Conservation (phyloP, 257 asterid genomes). For the Rehmannia glutinosa region DNA sequence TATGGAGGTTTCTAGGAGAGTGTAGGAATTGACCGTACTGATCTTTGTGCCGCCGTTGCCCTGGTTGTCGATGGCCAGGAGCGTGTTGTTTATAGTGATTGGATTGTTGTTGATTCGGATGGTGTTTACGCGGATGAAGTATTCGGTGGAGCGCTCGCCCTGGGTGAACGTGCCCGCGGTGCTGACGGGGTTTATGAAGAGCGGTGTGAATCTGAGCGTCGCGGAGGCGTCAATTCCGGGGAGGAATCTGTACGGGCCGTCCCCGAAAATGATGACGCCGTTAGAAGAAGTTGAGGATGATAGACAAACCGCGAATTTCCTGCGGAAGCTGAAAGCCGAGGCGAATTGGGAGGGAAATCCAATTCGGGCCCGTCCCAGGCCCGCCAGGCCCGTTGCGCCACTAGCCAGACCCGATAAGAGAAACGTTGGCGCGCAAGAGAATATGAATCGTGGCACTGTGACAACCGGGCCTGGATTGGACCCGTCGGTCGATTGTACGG, state of each 20-base stretch:
- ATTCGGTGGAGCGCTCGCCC: slow-evolving; percentile 58
- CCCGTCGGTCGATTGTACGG: slow-evolving; percentile 41
- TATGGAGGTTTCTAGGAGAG: slow-evolving; percentile 45
- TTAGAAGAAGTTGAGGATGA: slow-evolving; percentile 23
- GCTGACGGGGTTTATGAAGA: slow-evolving; percentile 55
- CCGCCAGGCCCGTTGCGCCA: slow-evolving; percentile 46
- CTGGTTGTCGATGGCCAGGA: slow-evolving; percentile 35
- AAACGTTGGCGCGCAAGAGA: slow-evolving; percentile 37
- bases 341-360: slow-evolving; percentile 47
- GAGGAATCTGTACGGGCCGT: slow-evolving; percentile 50
- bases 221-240: slow-evolving; percentile 25
- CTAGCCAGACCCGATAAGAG: slow-evolving; percentile 43
- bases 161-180: slow-evolving; percentile 33
- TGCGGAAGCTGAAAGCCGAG: slow-evolving; percentile 48
- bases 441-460: slow-evolving; percentile 33
- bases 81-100: slow-evolving; percentile 31
- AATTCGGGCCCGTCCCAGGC: slow-evolving; percentile 45
- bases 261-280: slow-evolving; percentile 57
- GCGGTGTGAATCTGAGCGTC: slow-evolving; percentile 42
- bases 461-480: slow-evolving; percentile 34
- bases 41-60: slow-evolving; percentile 67
- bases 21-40: slow-evolving; percentile 57
- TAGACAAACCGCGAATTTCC: slow-evolving; percentile 53
- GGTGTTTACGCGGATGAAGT: slow-evolving; percentile 48
- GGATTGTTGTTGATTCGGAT: slow-evolving; percentile 32